Percentiles rank a stretch among this genome's conserved stretches.
Evolutionary conservation across 1,284 basidiomycete species (phyloP).

Genomic region (Apiotrichum sp.): DNA sequence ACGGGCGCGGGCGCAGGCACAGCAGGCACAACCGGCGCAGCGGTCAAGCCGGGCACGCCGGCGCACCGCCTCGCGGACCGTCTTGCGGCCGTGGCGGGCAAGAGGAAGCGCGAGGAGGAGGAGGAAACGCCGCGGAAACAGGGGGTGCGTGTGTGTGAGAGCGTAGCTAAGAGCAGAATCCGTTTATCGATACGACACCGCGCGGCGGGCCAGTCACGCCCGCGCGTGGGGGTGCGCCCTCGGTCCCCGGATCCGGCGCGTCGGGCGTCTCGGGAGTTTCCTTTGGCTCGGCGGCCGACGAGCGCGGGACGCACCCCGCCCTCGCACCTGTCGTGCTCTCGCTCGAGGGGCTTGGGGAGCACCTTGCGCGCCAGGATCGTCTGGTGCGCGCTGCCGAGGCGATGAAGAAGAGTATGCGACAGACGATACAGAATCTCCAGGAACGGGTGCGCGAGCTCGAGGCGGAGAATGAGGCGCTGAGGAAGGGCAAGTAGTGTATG

Average conservation of each 20-base stretch:
- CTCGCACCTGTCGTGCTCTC: constrained; percentile 23
- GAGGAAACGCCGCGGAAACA: background rate
- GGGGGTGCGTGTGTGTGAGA: background rate
- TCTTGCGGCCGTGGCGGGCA: background rate
- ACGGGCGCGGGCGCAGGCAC: too few relatives aligned
- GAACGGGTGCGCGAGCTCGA: constrained; percentile 22
- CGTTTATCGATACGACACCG: constrained; percentile 6
- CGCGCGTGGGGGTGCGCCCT: too few relatives aligned
- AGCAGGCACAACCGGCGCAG: too few relatives aligned
- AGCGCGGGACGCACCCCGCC: constrained; percentile 15
- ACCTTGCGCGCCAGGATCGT: constrained; percentile 36
- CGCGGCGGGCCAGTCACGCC: background rate
- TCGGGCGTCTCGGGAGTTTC: background rate
- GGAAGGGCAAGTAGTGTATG: too few relatives aligned
- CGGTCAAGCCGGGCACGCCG: background rate
- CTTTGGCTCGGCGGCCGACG: background rate
- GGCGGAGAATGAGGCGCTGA: background rate
- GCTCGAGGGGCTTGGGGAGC: constrained; percentile 30
- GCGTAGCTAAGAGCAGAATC: background rate
- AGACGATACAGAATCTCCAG: constrained; percentile 29
- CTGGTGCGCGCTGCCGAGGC: constrained; percentile 33
- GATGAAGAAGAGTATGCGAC: constrained; percentile 37
- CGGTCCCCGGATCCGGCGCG: background rate
- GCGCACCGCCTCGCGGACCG: background rate
- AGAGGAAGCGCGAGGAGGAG: constrained; percentile 7